Evolutionary conservation across 2,329 filamentous ascomycete genomes (phyloP).

Genomic region (Madurella fahalii): DNA sequence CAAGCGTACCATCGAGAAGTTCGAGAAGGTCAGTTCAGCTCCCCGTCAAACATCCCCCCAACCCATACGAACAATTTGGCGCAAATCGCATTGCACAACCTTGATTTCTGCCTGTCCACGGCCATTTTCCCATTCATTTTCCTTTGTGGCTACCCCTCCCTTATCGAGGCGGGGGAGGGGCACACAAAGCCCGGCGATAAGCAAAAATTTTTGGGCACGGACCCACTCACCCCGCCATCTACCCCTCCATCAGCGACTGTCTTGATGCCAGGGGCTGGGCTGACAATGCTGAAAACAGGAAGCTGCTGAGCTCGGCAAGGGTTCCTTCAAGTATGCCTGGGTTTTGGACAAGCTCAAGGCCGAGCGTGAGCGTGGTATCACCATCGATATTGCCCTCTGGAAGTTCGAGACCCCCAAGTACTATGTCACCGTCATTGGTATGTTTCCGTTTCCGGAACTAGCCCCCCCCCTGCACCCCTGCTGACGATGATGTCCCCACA

Average conservation of each 20-base stretch:
- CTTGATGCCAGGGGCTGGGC: conserved; percentile 7
- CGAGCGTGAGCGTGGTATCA: conserved; percentile 99
- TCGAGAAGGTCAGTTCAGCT: conserved; percentile 85
- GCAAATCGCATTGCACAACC: background rate
- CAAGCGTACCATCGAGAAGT: conserved; percentile 99
- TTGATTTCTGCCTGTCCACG: conserved; percentile 22
- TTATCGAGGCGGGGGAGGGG: conserved; percentile 26
- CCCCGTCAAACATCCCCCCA: conserved; percentile 9
- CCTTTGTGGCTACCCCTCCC: conserved; percentile 25
- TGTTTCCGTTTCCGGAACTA: conserved; percentile 31
- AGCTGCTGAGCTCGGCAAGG: conserved; percentile 98
- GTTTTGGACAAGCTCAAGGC: conserved; percentile 99
- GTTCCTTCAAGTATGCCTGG: conserved; percentile 99
- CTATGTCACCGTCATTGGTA: conserved; percentile 96
- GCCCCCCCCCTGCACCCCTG: conserved; percentile 1
- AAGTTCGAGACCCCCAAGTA: conserved; percentile 99
- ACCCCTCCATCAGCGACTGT: background rate
- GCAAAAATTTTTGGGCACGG: conserved; percentile 20
- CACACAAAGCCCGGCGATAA: conserved; percentile 22
- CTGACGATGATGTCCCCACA: conserved; percentile 17
- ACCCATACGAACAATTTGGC: background rate
- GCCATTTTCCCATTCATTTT: conserved; percentile 26
- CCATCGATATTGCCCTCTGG: conserved; percentile 99
- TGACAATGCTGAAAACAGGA: conserved; percentile 58
- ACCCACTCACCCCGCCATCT: conserved; percentile 20